These are phyloP conservation scores for Tephrocybe sp. DNA, from an alignment of 768 basidiomycete genomes.

Conservation along the genomic window DNA sequence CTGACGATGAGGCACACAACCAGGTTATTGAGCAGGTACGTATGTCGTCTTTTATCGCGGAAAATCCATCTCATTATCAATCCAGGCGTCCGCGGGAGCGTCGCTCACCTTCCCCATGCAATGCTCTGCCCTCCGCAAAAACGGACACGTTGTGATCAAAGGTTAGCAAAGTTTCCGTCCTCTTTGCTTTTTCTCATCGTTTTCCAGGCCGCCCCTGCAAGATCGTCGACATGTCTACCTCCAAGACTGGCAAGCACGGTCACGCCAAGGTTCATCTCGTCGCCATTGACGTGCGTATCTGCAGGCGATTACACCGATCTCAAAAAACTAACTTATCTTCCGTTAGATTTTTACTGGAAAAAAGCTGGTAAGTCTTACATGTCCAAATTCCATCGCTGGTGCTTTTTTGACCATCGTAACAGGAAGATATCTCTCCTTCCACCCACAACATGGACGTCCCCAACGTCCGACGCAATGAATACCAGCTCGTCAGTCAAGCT, in stretches of 20 bases:
- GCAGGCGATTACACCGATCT: not conserved
- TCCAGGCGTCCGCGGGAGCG: constrained; percentile 73
- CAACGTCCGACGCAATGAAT: constrained; percentile 88
- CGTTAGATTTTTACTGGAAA: constrained; percentile 95
- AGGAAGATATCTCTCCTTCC: constrained; percentile 94
- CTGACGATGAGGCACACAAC: constrained; percentile 87
- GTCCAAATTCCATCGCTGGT: not conserved
- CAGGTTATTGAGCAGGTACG: constrained; percentile 81
- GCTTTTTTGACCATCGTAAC: constrained; percentile 17
- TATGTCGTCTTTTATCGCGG: constrained; percentile 18
- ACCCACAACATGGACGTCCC: constrained; percentile 99
- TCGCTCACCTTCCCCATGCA: constrained; percentile 83
- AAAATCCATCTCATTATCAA: constrained; percentile 13
- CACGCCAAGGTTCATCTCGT: constrained; percentile 99
- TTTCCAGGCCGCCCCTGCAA: constrained; percentile 87
- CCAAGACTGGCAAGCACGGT: constrained; percentile 99
- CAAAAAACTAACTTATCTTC: constrained; percentile 12
- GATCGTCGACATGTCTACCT: constrained; percentile 99
- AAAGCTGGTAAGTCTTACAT: constrained; percentile 76
- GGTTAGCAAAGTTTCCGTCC: constrained; percentile 35
- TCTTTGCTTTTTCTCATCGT: constrained; percentile 7
- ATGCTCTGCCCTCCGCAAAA: constrained; percentile 95
- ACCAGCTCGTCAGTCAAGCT: constrained; percentile 66
- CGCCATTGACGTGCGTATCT: constrained; percentile 82
- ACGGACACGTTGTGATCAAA: constrained; percentile 96